Evolutionary conservation across 2,329 filamentous ascomycete genomes (phyloP), one percentile per base, ranked within the genome.

Genomic region (Aspergillus candidus): DNA sequence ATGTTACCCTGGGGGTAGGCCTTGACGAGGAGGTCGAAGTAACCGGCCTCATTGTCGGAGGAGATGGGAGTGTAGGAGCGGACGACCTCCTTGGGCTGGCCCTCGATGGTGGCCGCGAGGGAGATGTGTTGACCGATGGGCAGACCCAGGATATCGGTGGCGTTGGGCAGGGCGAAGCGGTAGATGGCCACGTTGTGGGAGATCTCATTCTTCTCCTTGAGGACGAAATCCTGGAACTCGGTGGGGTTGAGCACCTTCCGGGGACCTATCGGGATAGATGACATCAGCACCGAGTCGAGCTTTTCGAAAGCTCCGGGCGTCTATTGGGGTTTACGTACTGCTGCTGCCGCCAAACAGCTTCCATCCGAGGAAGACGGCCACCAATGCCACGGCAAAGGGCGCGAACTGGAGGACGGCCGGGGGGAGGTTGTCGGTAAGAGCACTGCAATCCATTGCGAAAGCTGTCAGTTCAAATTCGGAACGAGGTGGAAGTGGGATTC

Each of bases 141-240:
- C 35, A 97, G 86, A 62, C 93, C 93, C 61, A 97, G 87, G 67
- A 96, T 88, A 56, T 86, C 80, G 58, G 75, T 84, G 33, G 83
- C 73, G 40, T 77, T 77, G 45, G 90, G 90, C 33, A 98, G 86
- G 53, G 79, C 78, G 74, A 97, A 96, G 62, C 93, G 89, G 77
- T 97, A 98, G 74, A 98, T 95, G 69, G 91, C 90, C 48, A 94
- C 91, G 76, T 98, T 98, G 80, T 97, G 93, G 29, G 91, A 95
- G 61, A 97, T 84, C 54, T 94, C 79, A 11, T 84, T 97, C 80
- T 96, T 97, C 71, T 97, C 88, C 69, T 86, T 84, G 58, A 98
- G 83, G 66, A 88, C 84, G 65, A 96, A 96, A 46, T 94, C 80
- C 68, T 96, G 89, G 79, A 95, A 96, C 40, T 78, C 77, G 56